Evolutionary conservation across 2,329 filamentous ascomycete genomes (phyloP).

Genomic region (Sarocladiaceae sp.): DNA sequence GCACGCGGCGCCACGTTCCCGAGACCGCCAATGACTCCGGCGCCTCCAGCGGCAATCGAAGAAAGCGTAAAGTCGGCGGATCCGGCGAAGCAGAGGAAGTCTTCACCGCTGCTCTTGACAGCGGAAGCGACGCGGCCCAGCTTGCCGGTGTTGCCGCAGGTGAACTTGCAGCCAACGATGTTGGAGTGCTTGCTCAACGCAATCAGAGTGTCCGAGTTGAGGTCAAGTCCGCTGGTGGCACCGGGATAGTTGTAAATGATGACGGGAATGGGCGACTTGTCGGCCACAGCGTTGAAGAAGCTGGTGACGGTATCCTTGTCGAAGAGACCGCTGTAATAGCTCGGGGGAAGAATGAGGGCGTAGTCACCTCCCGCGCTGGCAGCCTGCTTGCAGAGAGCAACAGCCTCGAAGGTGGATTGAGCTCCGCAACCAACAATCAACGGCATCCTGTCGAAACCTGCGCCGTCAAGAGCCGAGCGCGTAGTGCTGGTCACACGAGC

Average conservation of each 20-base stretch:
- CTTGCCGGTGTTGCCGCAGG: conserved; percentile 65
- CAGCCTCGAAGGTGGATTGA: conserved; percentile 66
- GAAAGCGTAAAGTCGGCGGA: conserved; percentile 68
- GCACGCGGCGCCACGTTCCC: conserved; percentile 66
- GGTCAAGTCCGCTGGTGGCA: conserved; percentile 55
- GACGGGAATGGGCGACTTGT: conserved; percentile 56
- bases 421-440: conserved; percentile 73
- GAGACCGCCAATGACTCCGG: conserved; percentile 65
- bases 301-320: conserved; percentile 54
- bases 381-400: conserved; percentile 63
- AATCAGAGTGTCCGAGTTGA: conserved; percentile 57
- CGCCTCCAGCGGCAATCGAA: conserved; percentile 60
- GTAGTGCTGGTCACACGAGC: conserved; percentile 62
- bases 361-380: conserved; percentile 66
- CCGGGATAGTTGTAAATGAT: conserved; percentile 67
- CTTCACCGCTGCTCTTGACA: conserved; percentile 35
- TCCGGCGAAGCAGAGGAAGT: conserved; percentile 66
- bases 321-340: conserved; percentile 67
- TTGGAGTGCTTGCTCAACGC: conserved; percentile 55
- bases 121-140: conserved; percentile 57
- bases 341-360: conserved; percentile 68
- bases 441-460: conserved; percentile 53
- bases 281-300: conserved; percentile 56
- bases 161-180: conserved; percentile 63
- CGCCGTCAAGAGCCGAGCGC: conserved; percentile 58